These are phyloP conservation scores for Lichtheimia hyalospora DNA, from an alignment of 371 early-diverging fungal species.

Conservation along the genomic window DNA sequence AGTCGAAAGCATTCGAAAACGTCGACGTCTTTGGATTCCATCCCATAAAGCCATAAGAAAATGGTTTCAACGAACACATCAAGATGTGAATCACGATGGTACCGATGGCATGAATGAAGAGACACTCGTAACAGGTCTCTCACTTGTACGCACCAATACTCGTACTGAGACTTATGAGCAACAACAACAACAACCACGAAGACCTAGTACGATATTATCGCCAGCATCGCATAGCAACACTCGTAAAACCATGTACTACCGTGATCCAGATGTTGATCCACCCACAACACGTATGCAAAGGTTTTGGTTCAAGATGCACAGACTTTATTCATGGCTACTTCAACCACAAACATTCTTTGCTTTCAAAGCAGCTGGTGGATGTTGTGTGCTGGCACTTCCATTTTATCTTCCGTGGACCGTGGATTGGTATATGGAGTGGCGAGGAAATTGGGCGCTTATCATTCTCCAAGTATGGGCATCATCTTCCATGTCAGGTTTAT, in stretches of 20 bases:
- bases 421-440: constrained; percentile 37
- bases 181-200: too few relatives aligned
- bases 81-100: not conserved
- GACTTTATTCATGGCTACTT: constrained; percentile 21
- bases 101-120: not conserved
- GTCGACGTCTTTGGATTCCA: not conserved
- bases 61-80: not conserved
- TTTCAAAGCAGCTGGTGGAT: constrained; percentile 39
- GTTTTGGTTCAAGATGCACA: constrained; percentile 7
- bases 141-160: too few relatives aligned
- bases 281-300: constrained; percentile 26
- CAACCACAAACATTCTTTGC: constrained; percentile 31
- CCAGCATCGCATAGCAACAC: too few relatives aligned
- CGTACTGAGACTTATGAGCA: too few relatives aligned
- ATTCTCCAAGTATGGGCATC: constrained; percentile 41
- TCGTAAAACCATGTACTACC: constrained; percentile 3
- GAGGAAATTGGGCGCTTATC: constrained; percentile 47
- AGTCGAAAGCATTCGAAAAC: constrained; percentile 7
- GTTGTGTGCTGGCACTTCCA: constrained; percentile 35
- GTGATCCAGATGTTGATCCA: constrained; percentile 42
- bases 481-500: constrained; percentile 34
- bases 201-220: too few relatives aligned
- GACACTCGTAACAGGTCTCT: not conserved
- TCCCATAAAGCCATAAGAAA: not conserved
- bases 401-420: constrained; percentile 24